Evolutionary conservation across 805 yeast species (phyloP), one percentile per base, ranked within the genome.

Genomic region (Wickerhamiella sorbophila): DNA sequence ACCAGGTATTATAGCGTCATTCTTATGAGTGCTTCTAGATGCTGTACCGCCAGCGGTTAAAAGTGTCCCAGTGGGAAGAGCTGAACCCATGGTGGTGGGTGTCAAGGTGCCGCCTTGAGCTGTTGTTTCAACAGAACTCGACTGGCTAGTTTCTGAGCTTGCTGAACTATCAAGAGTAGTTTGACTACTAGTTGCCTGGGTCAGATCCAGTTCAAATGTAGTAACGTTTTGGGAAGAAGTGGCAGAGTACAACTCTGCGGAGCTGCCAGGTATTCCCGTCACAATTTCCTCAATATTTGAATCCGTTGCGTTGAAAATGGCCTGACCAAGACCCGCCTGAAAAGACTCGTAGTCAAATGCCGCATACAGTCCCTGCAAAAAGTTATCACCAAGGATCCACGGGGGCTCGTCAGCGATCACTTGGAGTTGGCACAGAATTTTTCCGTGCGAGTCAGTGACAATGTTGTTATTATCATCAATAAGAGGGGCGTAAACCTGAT

Each of bases 261-360:
- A 37, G 15, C 52, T 35, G 12, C 53, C 45, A 5, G 63, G 62
- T 17, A 60, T 53, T 2, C 52, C 50, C 20, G 46, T 36, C n/a
- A 48, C 40, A 38, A 55, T 55, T 22, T 46, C 54, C 34, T 56
- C 61, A 40, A 57, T 45, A 18, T 44, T 39, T 36, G 60, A 21
- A 16, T 47, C 51, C 22, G 54, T 42, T 14, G 42, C 46, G 47
- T 57, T 50, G 44, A 42, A 53, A 21, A 42, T 46, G 34, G 71
- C 66, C 44, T 66, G 70, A 15, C 79, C 85, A 42, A 81, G 47
- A 0, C 79, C 72, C 22, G 79, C 62, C 53, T 72, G 66, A 38
- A 56, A 57, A 50, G 69, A 69, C 19, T 77, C 83, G 39, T 78
- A 61, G 56, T 82, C 82, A 56, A 70, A 77, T 14, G 77, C 84